Percentiles rank a stretch among this genome's conserved stretches.
Conservation (phyloP, 768 basidiomycete genomes). For the Leccinum variicolor region DNA sequence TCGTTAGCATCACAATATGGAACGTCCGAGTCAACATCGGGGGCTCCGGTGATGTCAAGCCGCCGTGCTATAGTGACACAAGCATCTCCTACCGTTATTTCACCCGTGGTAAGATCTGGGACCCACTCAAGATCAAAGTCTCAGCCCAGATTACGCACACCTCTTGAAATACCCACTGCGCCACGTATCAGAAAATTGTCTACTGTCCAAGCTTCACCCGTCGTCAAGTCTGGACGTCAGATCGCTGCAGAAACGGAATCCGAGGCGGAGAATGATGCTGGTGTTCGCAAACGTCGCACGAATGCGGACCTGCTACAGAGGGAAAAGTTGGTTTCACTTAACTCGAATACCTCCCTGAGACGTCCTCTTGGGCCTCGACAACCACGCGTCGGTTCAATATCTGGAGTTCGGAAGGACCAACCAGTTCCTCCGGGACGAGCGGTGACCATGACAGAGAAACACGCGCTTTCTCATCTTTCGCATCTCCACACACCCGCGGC, state of each 20-base stretch:
- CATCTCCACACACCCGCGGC: slow-evolving; percentile 1
- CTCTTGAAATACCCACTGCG: slow-evolving; percentile 2
- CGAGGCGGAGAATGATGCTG: background rate
- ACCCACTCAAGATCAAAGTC: slow-evolving; percentile 31
- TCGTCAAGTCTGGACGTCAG: slow-evolving; percentile 12
- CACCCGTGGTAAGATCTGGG: slow-evolving; percentile 1
- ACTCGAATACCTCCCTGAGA: slow-evolving; percentile 23
- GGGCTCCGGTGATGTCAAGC: background rate
- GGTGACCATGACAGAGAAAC: slow-evolving; percentile 6
- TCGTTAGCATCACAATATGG: background rate
- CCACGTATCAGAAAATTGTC: slow-evolving; percentile 25
- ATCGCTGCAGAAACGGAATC: slow-evolving; percentile 9
- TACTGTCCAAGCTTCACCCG: slow-evolving; percentile 29
- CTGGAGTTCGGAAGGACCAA: background rate
- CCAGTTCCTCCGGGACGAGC: background rate
- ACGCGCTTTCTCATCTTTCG: background rate
- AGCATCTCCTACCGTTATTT: background rate
- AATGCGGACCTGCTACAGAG: background rate
- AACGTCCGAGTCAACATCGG: slow-evolving; percentile 1
- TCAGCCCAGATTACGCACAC: slow-evolving; percentile 32
- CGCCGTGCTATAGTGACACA: background rate
- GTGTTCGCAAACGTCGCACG: background rate
- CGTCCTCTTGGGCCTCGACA: slow-evolving; percentile 22
- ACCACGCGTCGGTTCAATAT: slow-evolving; percentile 8
- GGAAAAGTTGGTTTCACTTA: slow-evolving; percentile 17